Percentiles rank a stretch among this genome's conserved stretches.
phyloP scores from a whole-genome alignment of 1,284 basidiomycete genomes.

The Quambalaria eucalypti region DNA sequence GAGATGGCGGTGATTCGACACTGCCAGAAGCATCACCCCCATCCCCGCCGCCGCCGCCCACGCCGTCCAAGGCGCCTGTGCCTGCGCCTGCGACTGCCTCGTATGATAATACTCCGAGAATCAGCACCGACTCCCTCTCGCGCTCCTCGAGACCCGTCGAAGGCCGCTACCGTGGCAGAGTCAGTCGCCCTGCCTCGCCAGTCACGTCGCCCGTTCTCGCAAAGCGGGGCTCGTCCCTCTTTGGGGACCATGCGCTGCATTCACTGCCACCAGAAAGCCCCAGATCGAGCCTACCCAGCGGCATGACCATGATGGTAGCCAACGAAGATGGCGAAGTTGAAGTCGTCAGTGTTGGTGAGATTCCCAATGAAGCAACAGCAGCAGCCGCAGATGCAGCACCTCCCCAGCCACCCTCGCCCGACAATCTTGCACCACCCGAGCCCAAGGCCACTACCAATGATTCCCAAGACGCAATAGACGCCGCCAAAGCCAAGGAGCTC shows the following conservation, averaged over 20 bases:
- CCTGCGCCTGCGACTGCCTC: too few species aligned
- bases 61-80: background rate
- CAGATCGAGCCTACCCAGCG: background rate
- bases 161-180: conserved; percentile 4
- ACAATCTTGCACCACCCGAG: too few species aligned
- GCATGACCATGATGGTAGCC: conserved; percentile 6
- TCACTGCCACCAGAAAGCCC: too few species aligned
- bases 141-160: background rate
- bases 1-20: background rate
- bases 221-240: too few species aligned
- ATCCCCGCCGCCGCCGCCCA: too few species aligned
- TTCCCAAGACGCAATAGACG: background rate
- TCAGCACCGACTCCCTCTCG: background rate
- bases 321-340: conserved; percentile 6
- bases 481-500: background rate
- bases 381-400: background rate
- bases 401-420: too few species aligned
- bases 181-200: conserved; percentile 2
- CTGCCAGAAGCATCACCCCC: background rate
- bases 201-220: background rate
- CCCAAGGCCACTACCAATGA: background rate
- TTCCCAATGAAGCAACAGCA: background rate
- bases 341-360: background rate
- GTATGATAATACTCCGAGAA: too few species aligned
- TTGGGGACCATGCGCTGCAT: too few species aligned